Evolutionary conservation across 2,329 filamentous ascomycete species (phyloP).

Genomic region (Cercospora nicotianae): DNA sequence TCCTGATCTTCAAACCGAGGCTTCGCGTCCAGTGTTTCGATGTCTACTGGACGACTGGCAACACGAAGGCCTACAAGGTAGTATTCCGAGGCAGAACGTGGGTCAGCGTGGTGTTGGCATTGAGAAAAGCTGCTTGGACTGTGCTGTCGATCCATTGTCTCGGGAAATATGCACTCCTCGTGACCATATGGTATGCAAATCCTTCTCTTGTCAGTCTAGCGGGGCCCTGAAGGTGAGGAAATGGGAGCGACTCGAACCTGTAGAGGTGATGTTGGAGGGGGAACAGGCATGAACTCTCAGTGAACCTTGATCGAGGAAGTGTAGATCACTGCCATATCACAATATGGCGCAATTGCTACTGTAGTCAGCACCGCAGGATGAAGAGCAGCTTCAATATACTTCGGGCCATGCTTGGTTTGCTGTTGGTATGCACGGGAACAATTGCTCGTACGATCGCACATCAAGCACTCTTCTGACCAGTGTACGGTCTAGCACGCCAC

Average conservation of each 20-base stretch:
- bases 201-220: not conserved
- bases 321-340: not conserved
- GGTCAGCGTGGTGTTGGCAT: not conserved
- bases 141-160: not conserved
- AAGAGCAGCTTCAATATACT: not conserved
- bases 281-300: not conserved
- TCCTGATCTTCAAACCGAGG: not conserved
- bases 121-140: not conserved
- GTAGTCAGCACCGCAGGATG: not conserved
- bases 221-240: not conserved
- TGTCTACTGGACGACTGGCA: not conserved
- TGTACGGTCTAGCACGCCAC: not conserved
- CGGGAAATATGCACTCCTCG: not conserved
- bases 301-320: not conserved
- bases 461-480: not conserved
- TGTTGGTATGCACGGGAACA: not conserved
- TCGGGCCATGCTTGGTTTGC: not conserved
- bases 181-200: not conserved
- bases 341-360: not conserved
- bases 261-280: not conserved
- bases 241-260: not conserved
- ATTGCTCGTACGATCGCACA: not conserved
- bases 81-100: not conserved
- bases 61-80: not conserved
- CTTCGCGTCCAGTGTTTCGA: not conserved